Evolutionary conservation across 2,329 filamentous ascomycete species (phyloP), one percentile per base, ranked within the genome.

Genomic region (Mycosphaerella arachidis): DNA sequence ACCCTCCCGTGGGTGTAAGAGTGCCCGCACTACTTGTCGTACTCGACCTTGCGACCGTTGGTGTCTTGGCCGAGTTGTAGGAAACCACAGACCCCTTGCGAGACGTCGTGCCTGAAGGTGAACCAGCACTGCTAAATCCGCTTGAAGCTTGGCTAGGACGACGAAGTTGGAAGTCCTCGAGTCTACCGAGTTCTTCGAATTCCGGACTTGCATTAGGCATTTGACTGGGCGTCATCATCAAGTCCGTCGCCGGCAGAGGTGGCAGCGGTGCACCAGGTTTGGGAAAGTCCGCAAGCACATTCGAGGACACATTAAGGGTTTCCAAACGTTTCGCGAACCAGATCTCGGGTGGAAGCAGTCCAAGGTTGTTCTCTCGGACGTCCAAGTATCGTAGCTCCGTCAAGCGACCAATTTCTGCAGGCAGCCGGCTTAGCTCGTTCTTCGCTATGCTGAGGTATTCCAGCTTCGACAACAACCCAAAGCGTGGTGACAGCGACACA

Each of bases 371-470:
- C 71, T 94, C 91, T 64, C 93, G 85, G 18, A 97, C 83, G 72
- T 99, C 93, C 45, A 99, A 81, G 63, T 92, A 88, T 56, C 86
- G 88, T 63, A 99, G 81, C 73, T 97, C 93, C 0, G 82, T 84
- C 27, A 99, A 81, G 65, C 90, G 92, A 5, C 94, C 94, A 66
- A 99, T 91, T 67, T 96, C 92, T 0, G 89, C 76, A 4, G 94
- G 94, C 31, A 99, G 79, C 66, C 90, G 87, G 61, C 88, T 90
- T 3, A 99, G 82, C 0, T 89, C 88, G 72, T 99, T 99, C 74
- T 93, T 90, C 43, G 92, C 92, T 65, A 97, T 92, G 75, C 92
- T 97, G 71, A 99, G 88, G 74, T 96, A 88, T 71, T 97, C 92
- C 31, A 99, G 79, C 66, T 86, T 90, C 64, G 85, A 86, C 48